Conservation (phyloP, 345 rosid species). For the Linum trigynum region DNA sequence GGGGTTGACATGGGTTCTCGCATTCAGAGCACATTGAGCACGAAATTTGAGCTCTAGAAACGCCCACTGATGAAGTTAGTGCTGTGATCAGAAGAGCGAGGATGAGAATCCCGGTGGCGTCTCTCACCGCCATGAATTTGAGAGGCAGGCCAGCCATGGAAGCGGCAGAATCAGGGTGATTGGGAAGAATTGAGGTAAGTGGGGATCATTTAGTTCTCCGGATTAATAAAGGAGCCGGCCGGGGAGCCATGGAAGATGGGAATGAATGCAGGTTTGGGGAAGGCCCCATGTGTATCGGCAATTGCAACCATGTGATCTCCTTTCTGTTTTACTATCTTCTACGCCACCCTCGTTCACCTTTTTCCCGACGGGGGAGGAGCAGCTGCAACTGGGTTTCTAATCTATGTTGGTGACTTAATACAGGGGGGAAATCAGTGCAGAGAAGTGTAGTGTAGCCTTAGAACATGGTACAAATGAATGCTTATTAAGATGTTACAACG, state of each 20-base stretch:
- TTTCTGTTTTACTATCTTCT: conserved; percentile 4
- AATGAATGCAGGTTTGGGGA: neutral
- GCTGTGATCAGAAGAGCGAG: neutral
- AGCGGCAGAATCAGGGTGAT: too few species aligned
- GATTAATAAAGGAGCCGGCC: neutral
- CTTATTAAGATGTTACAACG: too few species aligned
- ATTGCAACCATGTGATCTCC: neutral
- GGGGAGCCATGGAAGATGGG: neutral
- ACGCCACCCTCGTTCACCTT: conserved; percentile 6
- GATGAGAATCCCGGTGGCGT: neutral
- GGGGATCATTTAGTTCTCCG: too few species aligned
- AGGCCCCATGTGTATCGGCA: conserved; percentile 10
- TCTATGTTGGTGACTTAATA: too few species aligned
- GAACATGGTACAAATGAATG: too few species aligned
- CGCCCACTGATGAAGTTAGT: neutral
- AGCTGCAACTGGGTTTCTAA: too few species aligned
- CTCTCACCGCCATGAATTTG: neutral
- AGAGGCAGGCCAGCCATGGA: neutral
- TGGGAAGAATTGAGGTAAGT: neutral
- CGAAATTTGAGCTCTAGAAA: conserved; percentile 24
- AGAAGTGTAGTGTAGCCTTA: too few species aligned
- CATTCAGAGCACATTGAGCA: conserved; percentile 31
- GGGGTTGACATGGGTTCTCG: conserved; percentile 29
- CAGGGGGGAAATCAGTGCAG: too few species aligned
- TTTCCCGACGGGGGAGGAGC: too few species aligned